A percentile compares a stretch with the other conserved stretches of the same genome.
These are phyloP conservation scores for Saccharomycopsis oosterbeekiorum DNA, from an alignment of 805 yeast genomes.

Conservation along the genomic window DNA sequence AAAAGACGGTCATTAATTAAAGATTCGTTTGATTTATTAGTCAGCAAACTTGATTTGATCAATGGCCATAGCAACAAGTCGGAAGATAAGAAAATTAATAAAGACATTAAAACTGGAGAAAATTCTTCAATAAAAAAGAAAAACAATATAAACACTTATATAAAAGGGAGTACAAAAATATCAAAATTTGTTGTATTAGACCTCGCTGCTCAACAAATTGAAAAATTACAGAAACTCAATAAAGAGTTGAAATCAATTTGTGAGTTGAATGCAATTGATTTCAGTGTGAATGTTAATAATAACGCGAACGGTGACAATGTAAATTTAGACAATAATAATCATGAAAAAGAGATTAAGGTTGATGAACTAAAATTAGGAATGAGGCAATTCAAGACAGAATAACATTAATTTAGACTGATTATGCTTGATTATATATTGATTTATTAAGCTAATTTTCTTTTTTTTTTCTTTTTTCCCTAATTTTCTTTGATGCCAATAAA, in stretches of 20 bases:
- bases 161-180: slow-evolving; percentile 14
- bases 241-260: slow-evolving; percentile 14
- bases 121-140: not conserved
- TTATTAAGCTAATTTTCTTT: no score
- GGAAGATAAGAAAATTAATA: slow-evolving; percentile 8
- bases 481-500: no score
- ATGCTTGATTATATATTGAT: no score
- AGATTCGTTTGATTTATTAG: slow-evolving; percentile 28
- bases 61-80: slow-evolving; percentile 12
- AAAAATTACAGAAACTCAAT: slow-evolving; percentile 21
- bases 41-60: slow-evolving; percentile 21
- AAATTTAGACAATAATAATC: not conserved
- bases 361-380: no score
- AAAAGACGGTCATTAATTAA: slow-evolving; percentile 29
- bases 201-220: slow-evolving; percentile 24
- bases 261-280: not conserved
- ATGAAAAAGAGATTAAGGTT: not conserved
- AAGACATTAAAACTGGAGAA: not conserved
- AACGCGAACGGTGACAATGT: not conserved
- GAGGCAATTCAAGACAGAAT: no score
- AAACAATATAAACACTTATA: not conserved
- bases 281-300: not conserved
- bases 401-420: no score
- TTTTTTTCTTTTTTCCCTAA: no score
- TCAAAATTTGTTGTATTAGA: slow-evolving; percentile 23